Conservation (phyloP, 1,284 basidiomycete genomes). For the Takashimella koratensis region DNA sequence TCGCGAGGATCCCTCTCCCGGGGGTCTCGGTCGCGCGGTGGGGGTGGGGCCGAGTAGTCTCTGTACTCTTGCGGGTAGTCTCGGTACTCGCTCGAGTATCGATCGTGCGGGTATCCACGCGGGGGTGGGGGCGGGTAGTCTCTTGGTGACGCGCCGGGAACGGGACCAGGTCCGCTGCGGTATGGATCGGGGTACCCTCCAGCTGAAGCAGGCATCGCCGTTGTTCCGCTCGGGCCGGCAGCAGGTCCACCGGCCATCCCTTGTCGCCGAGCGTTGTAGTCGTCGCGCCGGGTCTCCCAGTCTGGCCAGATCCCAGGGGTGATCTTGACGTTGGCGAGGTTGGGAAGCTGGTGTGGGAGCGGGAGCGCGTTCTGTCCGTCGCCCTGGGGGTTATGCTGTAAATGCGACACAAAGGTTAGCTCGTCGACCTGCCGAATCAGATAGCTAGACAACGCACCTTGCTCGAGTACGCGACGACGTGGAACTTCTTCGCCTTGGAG, state of each 20-base stretch:
- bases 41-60: background rate
- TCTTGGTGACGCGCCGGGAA: background rate
- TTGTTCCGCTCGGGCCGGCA: slow-evolving; percentile 7
- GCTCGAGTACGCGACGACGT: slow-evolving; percentile 46
- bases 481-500: slow-evolving; percentile 43
- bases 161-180: background rate
- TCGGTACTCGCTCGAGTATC: background rate
- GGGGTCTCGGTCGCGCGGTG: background rate
- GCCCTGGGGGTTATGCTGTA: slow-evolving; percentile 42
- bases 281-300: slow-evolving; percentile 39
- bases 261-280: slow-evolving; percentile 22
- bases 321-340: slow-evolving; percentile 35
- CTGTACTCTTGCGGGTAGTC: background rate
- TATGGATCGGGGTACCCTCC: background rate
- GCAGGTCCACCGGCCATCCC: slow-evolving; percentile 3
- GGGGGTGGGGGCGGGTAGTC: background rate
- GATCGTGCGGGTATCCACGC: background rate
- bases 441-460: slow-evolving; percentile 26
- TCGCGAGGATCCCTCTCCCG: background rate
- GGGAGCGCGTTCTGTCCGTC: slow-evolving; percentile 40
- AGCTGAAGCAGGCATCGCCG: slow-evolving; percentile 17
- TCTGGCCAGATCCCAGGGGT: slow-evolving; percentile 45
- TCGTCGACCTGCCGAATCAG: background rate
- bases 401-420: background rate
- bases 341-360: slow-evolving; percentile 41